These are phyloP conservation scores for Calonectria pteridis DNA, from an alignment of 2,329 filamentous ascomycete genomes.

Conservation along the genomic window DNA sequence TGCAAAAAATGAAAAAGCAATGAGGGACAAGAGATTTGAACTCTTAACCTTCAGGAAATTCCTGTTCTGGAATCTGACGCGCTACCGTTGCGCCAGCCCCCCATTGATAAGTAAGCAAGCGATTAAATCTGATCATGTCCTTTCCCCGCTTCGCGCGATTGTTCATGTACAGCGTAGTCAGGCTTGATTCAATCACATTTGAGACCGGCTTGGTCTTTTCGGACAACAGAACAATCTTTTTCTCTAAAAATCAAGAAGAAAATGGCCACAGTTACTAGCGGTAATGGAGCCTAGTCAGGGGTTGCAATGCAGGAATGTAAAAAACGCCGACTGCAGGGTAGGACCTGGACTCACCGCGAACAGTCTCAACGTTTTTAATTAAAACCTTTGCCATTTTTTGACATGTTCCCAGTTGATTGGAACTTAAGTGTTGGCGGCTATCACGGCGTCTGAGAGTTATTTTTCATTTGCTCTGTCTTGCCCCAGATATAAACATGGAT, in stretches of 20 bases:
- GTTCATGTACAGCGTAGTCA: no score
- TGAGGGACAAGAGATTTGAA: slow-evolving; percentile 14
- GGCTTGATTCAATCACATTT: background rate
- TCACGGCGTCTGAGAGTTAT: no score
- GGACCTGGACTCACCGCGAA: background rate
- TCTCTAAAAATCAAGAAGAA: no score
- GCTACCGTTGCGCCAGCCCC: slow-evolving; percentile 11
- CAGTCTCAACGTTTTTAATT: no score
- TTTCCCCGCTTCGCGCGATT: background rate
- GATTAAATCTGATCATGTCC: background rate
- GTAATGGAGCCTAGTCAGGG: background rate
- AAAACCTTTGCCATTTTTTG: no score
- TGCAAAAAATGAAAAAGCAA: background rate
- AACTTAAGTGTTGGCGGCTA: no score
- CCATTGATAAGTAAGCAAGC: background rate
- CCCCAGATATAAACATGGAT: no score
- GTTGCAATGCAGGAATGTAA: background rate
- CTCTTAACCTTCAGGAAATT: slow-evolving; percentile 14
- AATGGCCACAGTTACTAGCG: no score
- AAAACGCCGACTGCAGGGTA: background rate
- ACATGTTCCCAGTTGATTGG: no score
- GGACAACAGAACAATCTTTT: background rate
- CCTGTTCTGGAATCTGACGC: slow-evolving; percentile 12
- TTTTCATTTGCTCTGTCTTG: no score
- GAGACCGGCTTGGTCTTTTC: background rate